Evolutionary conservation across 495 filamentous ascomycete species (phyloP), one percentile per base, ranked within the genome.

Genomic region (Annulohypoxylon nitens): DNA sequence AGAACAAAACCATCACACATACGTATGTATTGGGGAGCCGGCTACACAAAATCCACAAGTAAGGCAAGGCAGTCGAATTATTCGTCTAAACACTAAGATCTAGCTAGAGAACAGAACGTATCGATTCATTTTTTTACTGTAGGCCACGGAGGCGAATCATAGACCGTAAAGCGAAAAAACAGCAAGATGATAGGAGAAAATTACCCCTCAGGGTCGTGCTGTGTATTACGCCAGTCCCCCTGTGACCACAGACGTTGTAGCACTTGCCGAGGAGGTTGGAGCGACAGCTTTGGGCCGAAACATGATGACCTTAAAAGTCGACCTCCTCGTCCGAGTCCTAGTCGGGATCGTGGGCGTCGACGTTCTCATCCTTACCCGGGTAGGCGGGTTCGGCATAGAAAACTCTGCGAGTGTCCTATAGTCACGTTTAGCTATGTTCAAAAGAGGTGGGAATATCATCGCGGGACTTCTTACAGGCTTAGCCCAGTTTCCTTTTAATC

Each of bases 381-480:
- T 61, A 60, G n/a, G 7, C 8, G 12, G 61, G 62, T 0, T 48
- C 11, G 9, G 62, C 51, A 26, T 43, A 25, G 41, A 74, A 74
- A 1, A 74, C 57, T 12, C 34, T 66, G 14, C 71, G 66, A 18
- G 16, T 36, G 25, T 70, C 67, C 71, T 74, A 14, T 18, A 51
- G n/a, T 30, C 45, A 37, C 5, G 26, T 2, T 74, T 54, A 74
- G 62, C 50, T 30, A 4, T 18, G 0, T 45, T n/a, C 0, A 60
- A n/a, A 30, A 43, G 18, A 20, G 18, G 10, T 6, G 20, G 43
- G 2, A 4, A 51, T 18, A 20, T 47, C 18, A 30, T 60, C 2
- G 8, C 36, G n/a, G 18, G n/a, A 59, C 10, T 47, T 14, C 67
- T 66, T 74, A 74, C 71, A 3, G 4, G 25, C 47, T 62, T 74